phyloP scores from a whole-genome alignment of 1,139 yeast species.

The Hyphopichia pseudoburtonii region DNA sequence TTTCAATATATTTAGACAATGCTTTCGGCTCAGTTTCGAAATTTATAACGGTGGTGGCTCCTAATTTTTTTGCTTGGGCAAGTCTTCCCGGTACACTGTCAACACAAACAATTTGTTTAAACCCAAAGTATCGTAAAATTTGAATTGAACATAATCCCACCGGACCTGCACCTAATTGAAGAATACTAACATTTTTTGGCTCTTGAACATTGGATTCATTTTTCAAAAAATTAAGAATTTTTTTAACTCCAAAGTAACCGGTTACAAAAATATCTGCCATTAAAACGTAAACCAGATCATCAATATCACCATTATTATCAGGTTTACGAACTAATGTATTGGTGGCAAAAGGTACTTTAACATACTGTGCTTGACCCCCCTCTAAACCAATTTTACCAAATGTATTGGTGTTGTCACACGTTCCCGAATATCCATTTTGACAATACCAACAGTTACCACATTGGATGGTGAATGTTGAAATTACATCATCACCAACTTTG shows the following conservation, averaged over 20 bases:
- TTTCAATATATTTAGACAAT: constrained; percentile 21
- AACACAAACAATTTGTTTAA: constrained; percentile 47
- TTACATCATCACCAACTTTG: constrained; percentile 43
- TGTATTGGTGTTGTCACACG: constrained; percentile 50
- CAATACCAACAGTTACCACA: constrained; percentile 61
- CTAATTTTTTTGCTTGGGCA: constrained; percentile 44
- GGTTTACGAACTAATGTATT: constrained; percentile 49
- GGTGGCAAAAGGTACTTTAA: constrained; percentile 57
- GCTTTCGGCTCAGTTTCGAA: constrained; percentile 34
- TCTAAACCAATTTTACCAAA: constrained; percentile 56
- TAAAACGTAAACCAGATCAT: constrained; percentile 51
- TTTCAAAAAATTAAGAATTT: constrained; percentile 44
- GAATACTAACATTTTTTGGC: constrained; percentile 32
- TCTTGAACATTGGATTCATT: constrained; percentile 15
- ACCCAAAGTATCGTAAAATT: constrained; percentile 47
- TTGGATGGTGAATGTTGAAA: constrained; percentile 54
- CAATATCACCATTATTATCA: constrained; percentile 6
- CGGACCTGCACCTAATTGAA: constrained; percentile 66
- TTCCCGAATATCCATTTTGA: constrained; percentile 50
- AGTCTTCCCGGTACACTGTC: constrained; percentile 52
- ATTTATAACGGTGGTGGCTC: constrained; percentile 44
- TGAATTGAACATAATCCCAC: constrained; percentile 60
- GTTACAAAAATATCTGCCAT: constrained; percentile 72
- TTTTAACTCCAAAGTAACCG: constrained; percentile 57
- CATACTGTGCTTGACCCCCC: constrained; percentile 64